Evolutionary conservation across 2,329 filamentous ascomycete species (phyloP).

Genomic region (Drechmeria coniospora): DNA sequence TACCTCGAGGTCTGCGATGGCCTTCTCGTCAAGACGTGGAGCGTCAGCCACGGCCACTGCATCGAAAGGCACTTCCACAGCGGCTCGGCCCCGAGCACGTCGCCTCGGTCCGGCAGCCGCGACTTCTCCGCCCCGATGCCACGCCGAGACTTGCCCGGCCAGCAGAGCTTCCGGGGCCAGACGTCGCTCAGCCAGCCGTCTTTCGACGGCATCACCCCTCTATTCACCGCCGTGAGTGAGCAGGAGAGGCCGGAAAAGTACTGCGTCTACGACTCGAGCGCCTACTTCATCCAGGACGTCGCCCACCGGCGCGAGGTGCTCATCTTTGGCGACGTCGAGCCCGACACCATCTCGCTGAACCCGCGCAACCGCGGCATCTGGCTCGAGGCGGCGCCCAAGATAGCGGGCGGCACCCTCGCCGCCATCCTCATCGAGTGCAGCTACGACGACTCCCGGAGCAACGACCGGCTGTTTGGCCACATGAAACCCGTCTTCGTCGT

Average conservation of each 20-base stretch:
- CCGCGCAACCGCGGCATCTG: conserved; percentile 75
- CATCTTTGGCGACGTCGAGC: conserved; percentile 91
- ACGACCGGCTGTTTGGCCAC: conserved; percentile 75
- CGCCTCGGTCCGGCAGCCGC: conserved; percentile 32
- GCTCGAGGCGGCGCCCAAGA: conserved; percentile 76
- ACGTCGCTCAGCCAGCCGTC: conserved; percentile 17
- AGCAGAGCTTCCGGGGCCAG: conserved; percentile 10
- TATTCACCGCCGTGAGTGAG: too few relatives aligned
- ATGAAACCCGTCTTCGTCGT: conserved; percentile 71
- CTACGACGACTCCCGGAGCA: conserved; percentile 66
- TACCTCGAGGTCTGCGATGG: conserved; percentile 84
- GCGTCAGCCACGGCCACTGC: conserved; percentile 80
- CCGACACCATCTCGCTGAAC: conserved; percentile 67
- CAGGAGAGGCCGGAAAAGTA: conserved; percentile 30
- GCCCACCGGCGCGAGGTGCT: conserved; percentile 61
- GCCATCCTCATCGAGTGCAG: conserved; percentile 95
- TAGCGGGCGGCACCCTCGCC: conserved; percentile 53
- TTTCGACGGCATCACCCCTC: too few relatives aligned
- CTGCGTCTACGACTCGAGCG: conserved; percentile 76
- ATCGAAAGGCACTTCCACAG: conserved; percentile 58
- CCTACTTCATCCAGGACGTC: conserved; percentile 78
- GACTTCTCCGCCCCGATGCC: conserved; percentile 23
- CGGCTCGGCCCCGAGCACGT: conserved; percentile 35
- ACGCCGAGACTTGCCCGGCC: conserved; percentile 12
- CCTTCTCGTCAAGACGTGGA: conserved; percentile 74